Base-by-base conservation (phyloP, 129 eudicot species). In the Pseudognaphalium luteoalbum region DNA sequence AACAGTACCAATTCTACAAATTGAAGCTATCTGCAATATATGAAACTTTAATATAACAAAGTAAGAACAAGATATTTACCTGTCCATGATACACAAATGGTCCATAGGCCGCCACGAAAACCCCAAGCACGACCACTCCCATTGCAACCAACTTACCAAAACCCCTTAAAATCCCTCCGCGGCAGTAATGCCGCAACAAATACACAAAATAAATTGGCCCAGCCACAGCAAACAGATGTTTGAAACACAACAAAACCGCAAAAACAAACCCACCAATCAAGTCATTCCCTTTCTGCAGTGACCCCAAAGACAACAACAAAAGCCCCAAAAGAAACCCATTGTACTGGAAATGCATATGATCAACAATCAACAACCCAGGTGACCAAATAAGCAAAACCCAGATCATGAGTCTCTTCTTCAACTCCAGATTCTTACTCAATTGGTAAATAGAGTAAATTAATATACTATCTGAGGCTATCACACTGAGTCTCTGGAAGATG, bases 311-410 rank as follows among this genome's bases (percentile, higher is more conserved):
- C 57, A 88, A 3, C 77, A 93, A 71, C 68, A 93, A 76, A 65
- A 88, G 28, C 58, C 98, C 96, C 76, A 93, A 78, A 39, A 93
- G 80, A 81, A 93, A 84, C 81, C 98, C 98, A 73, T 93, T 90
- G 76, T 90, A 93, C 92, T 93, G 98, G 82, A 90, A 93, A 85
- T 93, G 98, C 81, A 93, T 8, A 74, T 93, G 98, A 73, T 93
- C 97, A 20, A 93, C 98, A 60, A 93, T 87, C 50, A 90, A 62
- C 86, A 93, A 66, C 52, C 88, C 95, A 44, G 97, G 98, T 28
- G 91, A 83, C 92, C 96, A 87, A 82, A 93, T 30, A 70, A 93
- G 83, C 86, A 91, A 80, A 73, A 83, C 82, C 98, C 96, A 90
- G 47, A 87, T 84, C 88, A 93, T n/a, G 64, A 82, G 20, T 19